Evolutionary conservation across 192 early-diverging fungal species (phyloP), one percentile per base, ranked within the genome.

Genomic region (Rhizophagus sp.): DNA sequence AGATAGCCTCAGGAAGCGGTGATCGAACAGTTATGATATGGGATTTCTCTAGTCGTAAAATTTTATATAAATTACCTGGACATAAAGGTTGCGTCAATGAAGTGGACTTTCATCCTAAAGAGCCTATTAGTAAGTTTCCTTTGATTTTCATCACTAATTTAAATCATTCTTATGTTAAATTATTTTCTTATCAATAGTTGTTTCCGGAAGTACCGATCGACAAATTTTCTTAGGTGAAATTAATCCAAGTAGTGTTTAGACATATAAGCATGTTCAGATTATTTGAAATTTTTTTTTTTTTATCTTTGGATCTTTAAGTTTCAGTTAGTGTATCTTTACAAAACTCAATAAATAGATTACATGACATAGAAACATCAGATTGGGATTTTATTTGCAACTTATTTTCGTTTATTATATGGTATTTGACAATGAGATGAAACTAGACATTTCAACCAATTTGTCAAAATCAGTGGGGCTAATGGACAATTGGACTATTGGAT

Each of bases 71-170:
- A 85, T 79, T 98, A 71, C 96, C 97, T 34, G 97, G 97, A 0
- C 97, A 98, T 84, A 96, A 96, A 82, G 97, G 97, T 44, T 92
- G 91, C 78, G 96, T 96, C 8, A 98, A 96, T 33, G 94, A 96
- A 49, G 95, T 96, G 6, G 97, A 97, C 74, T 99, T 96, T 89
- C 94, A 97, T 80, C 93, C 95, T 19, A 91, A 86, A 50, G 95
- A 96, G 74, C 95, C 95, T 22, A 94, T 96, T 67, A 84, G 85
- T 86, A 86, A 81, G 83, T 71, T 27, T 24, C 19, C 68, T 33
- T 47, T 25, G 30, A 9, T 87, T 12, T 50, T 25, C 24, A 4
- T 7, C 19, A 27, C 24, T 80, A 33, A 3, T 30, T 49, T 39
- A 34, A 24, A 13, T 65, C 19, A 27, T 11, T 65, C 64, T 41